These are phyloP conservation scores for Telfairia occidentalis DNA, from an alignment of 331 rosid species.

Conservation along the genomic window DNA sequence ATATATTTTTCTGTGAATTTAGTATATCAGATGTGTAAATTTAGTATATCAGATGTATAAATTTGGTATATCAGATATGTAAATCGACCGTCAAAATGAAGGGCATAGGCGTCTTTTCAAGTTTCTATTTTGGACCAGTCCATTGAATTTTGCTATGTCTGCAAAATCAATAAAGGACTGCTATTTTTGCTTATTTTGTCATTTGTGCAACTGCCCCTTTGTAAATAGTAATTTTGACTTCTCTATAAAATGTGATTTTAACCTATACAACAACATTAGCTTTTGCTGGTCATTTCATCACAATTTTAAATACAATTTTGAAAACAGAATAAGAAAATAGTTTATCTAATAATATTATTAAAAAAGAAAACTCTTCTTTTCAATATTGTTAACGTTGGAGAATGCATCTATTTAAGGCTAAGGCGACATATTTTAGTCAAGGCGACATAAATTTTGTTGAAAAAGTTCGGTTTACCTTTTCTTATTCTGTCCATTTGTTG, in stretches of 20 bases:
- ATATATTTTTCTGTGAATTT: no score
- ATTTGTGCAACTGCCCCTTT: no score
- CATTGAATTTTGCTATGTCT: no score
- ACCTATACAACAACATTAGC: neutral
- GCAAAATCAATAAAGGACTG: no score
- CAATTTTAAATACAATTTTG: neutral
- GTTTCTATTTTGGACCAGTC: no score
- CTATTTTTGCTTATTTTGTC: no score
- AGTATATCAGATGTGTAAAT: no score
- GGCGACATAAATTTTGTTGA: neutral
- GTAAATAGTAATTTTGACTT: neutral
- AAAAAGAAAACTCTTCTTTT: neutral
- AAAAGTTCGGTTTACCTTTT: neutral
- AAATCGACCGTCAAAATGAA: no score
- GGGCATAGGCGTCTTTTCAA: no score
- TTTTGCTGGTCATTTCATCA: neutral
- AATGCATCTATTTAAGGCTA: neutral
- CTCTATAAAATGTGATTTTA: neutral
- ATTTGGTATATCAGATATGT: no score
- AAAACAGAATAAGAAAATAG: neutral
- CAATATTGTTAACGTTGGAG: neutral
- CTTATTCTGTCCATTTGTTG: neutral
- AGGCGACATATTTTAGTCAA: neutral
- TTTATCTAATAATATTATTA: neutral
- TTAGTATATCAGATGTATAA: no score